Percentiles rank a stretch among this genome's conserved stretches.
Conservation (phyloP, 140 eudicot genomes). For the Cichorium intybus region DNA sequence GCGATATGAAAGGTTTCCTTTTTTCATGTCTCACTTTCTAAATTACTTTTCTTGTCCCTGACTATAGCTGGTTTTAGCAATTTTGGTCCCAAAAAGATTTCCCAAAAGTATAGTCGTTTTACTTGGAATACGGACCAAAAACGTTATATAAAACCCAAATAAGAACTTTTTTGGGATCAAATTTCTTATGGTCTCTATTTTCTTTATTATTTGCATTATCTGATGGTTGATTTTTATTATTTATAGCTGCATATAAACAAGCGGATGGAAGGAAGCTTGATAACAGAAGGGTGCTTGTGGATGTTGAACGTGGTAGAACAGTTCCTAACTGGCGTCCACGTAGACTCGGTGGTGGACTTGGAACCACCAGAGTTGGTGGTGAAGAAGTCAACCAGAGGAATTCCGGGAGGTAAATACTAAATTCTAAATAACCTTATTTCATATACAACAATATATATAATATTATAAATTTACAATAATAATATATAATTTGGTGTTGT, state of each 20-base stretch:
- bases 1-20: slow-evolving; percentile 87
- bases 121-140: too few relatives aligned
- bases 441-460: too few relatives aligned
- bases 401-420: slow-evolving; percentile 62
- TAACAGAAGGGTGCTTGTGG: slow-evolving; percentile 93
- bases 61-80: background rate
- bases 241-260: slow-evolving; percentile 94
- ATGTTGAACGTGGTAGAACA: slow-evolving; percentile 97
- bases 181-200: too few relatives aligned
- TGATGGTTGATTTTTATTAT: slow-evolving; percentile 14
- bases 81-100: background rate
- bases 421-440: too few relatives aligned
- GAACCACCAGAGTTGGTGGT: slow-evolving; percentile 89
- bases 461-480: too few relatives aligned
- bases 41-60: background rate
- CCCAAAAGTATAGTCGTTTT: too few relatives aligned
- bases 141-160: too few relatives aligned
- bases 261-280: slow-evolving; percentile 98
- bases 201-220: background rate
- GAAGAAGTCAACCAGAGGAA: slow-evolving; percentile 69
- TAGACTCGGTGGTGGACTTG: slow-evolving; percentile 98
- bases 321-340: slow-evolving; percentile 99
- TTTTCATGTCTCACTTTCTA: background rate
- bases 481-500: too few relatives aligned
- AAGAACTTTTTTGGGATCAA: too few relatives aligned